Base-by-base conservation (phyloP, 1,139 yeast genomes). In the Yarrowia galli region DNA sequence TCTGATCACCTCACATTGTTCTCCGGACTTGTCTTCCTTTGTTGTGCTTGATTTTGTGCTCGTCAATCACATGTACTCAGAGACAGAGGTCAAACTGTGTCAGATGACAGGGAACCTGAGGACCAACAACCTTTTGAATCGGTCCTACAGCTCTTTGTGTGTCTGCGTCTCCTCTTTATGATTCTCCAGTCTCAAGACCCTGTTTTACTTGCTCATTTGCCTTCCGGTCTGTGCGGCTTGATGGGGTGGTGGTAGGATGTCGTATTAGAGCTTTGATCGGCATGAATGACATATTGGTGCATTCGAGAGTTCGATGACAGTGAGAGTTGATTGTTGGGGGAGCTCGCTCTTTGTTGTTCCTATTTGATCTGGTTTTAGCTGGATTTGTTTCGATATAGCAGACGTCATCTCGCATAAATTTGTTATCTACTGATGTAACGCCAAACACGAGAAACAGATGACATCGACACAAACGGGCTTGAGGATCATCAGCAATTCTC, bases 221-320 rank as follows among this genome's bases (percentile, higher is more conserved):
- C n/a, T 43, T 43, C 48, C 48, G 48, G 16, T 18, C n/a, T 3
- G n/a, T 43, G 48, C 48, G 48, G 48, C 48, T 43, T 43, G 16
- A 22, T 5, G 25, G 16, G 20, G 46, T 43, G 20, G 13, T 25
- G 28, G 28, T 28, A 6, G 9, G 32, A 28, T 10, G 32, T 28
- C 8, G 32, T 28, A 28, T 28, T 10, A 28, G 8, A 28, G 32
- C 32, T 28, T 28, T 3, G 43, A 38, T 38, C 43, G 43, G 15
- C 36, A 35, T 4, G 2, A 12, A 13, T 2, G 22, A 42, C n/a
- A n/a, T 38, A 18, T 38, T 7, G 4, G 18, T 2, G 42, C 9
- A 16, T 38, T 18, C 1, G 45, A n/a, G 23, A 42, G 36, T 13
- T 35, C 4, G 18, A 9, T 7, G 20, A 7, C 7, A 20, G 43